Percentiles rank a stretch among this genome's conserved stretches.
These are phyloP conservation scores for Solanum rostratum DNA, from an alignment of 257 asterid species.

Conservation along the genomic window DNA sequence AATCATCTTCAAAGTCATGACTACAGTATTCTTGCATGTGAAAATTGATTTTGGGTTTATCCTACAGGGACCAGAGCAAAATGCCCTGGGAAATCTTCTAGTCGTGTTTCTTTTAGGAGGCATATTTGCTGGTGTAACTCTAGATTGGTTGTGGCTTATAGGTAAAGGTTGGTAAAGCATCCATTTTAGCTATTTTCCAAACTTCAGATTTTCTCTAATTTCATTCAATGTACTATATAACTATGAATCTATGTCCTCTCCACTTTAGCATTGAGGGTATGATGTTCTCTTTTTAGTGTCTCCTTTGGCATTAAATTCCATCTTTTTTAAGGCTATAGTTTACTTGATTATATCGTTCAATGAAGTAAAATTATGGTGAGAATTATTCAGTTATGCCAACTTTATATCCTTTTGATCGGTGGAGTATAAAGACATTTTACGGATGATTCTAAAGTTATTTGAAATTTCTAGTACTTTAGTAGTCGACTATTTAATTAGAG, in stretches of 20 bases:
- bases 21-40: neutral
- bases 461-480: neutral
- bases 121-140: slow-evolving; percentile 28
- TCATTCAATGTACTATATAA: neutral
- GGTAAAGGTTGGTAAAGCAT: slow-evolving; percentile 35
- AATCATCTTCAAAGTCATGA: neutral
- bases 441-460: neutral
- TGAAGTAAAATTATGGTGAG: neutral
- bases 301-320: neutral
- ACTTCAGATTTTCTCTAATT: neutral
- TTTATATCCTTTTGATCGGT: too few relatives aligned
- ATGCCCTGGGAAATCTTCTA: slow-evolving; percentile 25
- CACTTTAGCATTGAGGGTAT: neutral
- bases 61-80: slow-evolving; percentile 33
- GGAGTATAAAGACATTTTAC: too few relatives aligned
- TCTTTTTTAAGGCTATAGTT: neutral
- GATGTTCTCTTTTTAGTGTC: neutral
- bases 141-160: slow-evolving; percentile 38
- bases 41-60: neutral
- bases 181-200: neutral
- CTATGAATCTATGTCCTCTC: neutral
- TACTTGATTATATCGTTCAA: neutral
- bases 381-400: neutral
- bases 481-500: neutral
- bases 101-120: slow-evolving; percentile 30